Base-by-base conservation (phyloP, 805 yeast genomes). In the Cyberlindnera maritima region DNA sequence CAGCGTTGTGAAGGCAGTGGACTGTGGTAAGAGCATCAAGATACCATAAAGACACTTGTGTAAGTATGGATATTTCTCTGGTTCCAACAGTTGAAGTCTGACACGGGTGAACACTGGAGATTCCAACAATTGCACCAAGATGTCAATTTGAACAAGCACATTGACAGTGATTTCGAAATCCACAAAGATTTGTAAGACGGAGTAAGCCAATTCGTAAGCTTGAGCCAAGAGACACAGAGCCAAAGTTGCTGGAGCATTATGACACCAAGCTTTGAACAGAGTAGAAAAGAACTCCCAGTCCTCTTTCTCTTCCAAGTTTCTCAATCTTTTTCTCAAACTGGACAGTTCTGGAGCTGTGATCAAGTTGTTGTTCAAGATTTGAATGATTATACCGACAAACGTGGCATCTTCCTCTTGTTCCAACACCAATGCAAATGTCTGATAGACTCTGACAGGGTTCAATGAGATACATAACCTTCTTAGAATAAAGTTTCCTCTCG, bases 21-120 rank as follows among this genome's bases (percentile, higher is more conserved):
- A 88, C 63, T 94, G 99, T 0, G 99, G 99, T 41, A 94, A 67
- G 5, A 94, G 74, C 99, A 94, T 94, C 49, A 94, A 70, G 26
- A 94, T 76, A 2, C 98, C 99, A 63, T 89, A 94, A 26, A 94
- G 74, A 44, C 96, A 87, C 61, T 89, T 88, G 72, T 85, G 88
- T 29, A 94, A 68, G 58, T 77, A 86, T 1, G 95, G 96, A 61
- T 86, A 77, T 52, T 77, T 79, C 40, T 83, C 88, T 1, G 97
- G 97, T 59, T 88, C 96, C 39, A 94, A 69, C n/a, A 94, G 70
- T 65, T 92, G 97, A 45, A 94, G 70, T 48, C 99, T 77, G 53
- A 91, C 73, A 57, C 86, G 82, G 17, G 96, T 84, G 64, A 94
- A 91, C 2, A 90, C 91, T 1, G 97, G 98, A 2, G 96, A 85